phyloP scores from a whole-genome alignment of 2,329 filamentous ascomycete genomes.

The Aspergillus unguis region DNA sequence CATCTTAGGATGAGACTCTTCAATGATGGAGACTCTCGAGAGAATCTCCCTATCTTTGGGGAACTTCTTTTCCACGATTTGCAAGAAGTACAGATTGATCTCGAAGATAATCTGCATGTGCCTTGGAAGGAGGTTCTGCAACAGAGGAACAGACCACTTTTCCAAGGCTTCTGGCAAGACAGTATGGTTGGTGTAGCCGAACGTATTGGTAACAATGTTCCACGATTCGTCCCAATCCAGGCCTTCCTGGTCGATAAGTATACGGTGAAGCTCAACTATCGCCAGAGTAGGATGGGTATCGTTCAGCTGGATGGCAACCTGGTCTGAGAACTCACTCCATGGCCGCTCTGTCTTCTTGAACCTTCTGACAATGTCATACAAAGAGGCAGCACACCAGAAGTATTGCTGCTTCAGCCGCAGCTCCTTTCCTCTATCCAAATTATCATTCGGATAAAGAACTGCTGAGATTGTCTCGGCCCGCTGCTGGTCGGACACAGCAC shows the following conservation, averaged over 20 bases:
- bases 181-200: slow-evolving; percentile 98
- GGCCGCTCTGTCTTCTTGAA: slow-evolving; percentile 95
- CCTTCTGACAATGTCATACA: slow-evolving; percentile 91
- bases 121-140: slow-evolving; percentile 89
- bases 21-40: slow-evolving; percentile 87
- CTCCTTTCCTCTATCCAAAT: slow-evolving; percentile 93
- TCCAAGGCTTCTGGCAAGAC: slow-evolving; percentile 94
- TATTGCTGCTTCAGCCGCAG: slow-evolving; percentile 98
- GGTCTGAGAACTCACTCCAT: slow-evolving; percentile 89
- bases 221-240: slow-evolving; percentile 92
- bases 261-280: slow-evolving; percentile 92
- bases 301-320: slow-evolving; percentile 96
- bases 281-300: slow-evolving; percentile 96
- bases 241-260: slow-evolving; percentile 83
- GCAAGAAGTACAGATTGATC: slow-evolving; percentile 92
- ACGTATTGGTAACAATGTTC: slow-evolving; percentile 72
- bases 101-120: slow-evolving; percentile 98
- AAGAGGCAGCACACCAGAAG: slow-evolving; percentile 97
- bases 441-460: slow-evolving; percentile 96
- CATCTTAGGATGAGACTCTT: slow-evolving; percentile 96
- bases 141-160: slow-evolving; percentile 93
- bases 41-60: slow-evolving; percentile 87
- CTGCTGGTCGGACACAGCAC: slow-evolving; percentile 96
- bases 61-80: slow-evolving; percentile 83
- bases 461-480: slow-evolving; percentile 98